Evolutionary conservation across 768 basidiomycete species (phyloP).

Genomic region (Podaxis sp.): DNA sequence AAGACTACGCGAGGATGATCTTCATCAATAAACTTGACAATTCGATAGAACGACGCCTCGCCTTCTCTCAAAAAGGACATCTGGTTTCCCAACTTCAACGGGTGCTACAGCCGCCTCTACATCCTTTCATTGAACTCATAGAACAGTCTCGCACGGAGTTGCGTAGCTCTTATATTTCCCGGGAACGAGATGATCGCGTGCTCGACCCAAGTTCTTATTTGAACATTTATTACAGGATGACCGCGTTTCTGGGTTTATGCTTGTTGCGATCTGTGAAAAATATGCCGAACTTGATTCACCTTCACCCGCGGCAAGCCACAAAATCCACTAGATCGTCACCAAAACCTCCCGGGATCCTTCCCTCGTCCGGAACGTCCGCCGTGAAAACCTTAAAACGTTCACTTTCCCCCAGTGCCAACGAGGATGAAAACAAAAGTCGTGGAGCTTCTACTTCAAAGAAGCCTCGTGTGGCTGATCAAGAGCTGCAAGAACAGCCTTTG

Average conservation of each 20-base stretch:
- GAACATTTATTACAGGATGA: background rate
- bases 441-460: background rate
- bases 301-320: background rate
- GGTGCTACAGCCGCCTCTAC: background rate
- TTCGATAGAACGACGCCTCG: background rate
- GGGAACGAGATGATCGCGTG: background rate
- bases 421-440: background rate
- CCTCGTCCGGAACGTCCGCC: background rate
- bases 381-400: background rate
- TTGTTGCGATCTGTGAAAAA: background rate
- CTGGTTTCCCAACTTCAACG: background rate
- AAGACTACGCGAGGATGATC: background rate
- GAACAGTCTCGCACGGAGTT: background rate
- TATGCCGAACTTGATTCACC: background rate
- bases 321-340: background rate
- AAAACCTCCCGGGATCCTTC: background rate
- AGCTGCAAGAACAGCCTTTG: background rate
- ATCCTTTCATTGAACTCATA: background rate
- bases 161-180: background rate
- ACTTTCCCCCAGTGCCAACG: background rate
- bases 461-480: background rate
- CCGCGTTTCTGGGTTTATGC: background rate
- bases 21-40: background rate
- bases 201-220: background rate
- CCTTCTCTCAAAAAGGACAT: background rate